These are phyloP conservation scores for Exophiala oligosperma DNA, from an alignment of 2,329 filamentous ascomycete genomes.

Conservation along the genomic window DNA sequence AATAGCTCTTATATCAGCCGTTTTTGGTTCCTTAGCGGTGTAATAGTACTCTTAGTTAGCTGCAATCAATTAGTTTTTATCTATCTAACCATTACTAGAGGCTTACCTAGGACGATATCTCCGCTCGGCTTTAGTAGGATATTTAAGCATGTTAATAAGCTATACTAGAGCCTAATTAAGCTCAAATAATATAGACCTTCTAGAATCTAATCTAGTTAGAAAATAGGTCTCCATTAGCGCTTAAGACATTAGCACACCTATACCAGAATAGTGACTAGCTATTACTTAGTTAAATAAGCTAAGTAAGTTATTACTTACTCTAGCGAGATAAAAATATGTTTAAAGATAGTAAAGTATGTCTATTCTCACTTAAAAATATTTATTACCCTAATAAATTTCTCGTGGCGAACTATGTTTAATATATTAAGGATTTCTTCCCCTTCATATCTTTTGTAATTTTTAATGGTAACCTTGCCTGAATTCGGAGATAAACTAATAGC, in stretches of 20 bases:
- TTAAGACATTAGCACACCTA: constrained; percentile 19
- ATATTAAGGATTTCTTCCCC: constrained; percentile 12
- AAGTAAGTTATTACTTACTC: constrained; percentile 24
- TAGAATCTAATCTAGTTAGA: constrained; percentile 26
- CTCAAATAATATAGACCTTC: constrained; percentile 27
- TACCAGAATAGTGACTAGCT: constrained; percentile 27
- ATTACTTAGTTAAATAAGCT: constrained; percentile 20
- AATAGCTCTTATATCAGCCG: constrained; percentile 27
- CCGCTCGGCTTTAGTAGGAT: constrained; percentile 32
- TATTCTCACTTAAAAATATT: constrained; percentile 17
- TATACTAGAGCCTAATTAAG: constrained; percentile 25
- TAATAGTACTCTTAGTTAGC: constrained; percentile 5
- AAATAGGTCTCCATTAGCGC: constrained; percentile 2
- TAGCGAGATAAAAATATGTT: constrained; percentile 21
- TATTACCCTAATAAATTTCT: constrained; percentile 13
- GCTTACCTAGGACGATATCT: constrained; percentile 32
- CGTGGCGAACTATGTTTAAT: constrained; percentile 11
- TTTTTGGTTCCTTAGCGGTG: background rate
- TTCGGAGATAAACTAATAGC: constrained; percentile 5
- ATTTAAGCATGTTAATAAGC: constrained; percentile 31
- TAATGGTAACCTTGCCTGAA: constrained; percentile 16
- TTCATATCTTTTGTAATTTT: constrained; percentile 10
- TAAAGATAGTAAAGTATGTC: constrained; percentile 14
- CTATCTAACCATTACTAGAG: background rate
- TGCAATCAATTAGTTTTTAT: constrained; percentile 3